phyloP scores from a whole-genome alignment of 257 asterid species.

The Linaria vulgaris region DNA sequence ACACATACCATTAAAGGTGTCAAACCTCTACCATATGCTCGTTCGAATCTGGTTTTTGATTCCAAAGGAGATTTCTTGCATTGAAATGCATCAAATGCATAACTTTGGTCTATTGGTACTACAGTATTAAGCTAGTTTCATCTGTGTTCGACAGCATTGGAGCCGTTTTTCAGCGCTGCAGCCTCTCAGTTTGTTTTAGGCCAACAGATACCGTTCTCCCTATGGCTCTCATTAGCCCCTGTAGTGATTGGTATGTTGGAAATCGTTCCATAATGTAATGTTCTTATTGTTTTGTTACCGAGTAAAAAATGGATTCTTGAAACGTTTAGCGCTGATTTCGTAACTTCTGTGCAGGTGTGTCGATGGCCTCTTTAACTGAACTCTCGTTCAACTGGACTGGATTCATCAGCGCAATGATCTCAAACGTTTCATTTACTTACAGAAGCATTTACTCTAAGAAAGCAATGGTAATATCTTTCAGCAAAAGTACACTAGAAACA shows the following conservation, averaged over 20 bases:
- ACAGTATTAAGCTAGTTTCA: too few relatives aligned
- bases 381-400: slow-evolving; percentile 67
- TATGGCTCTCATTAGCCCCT: slow-evolving; percentile 60
- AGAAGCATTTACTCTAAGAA: slow-evolving; percentile 67
- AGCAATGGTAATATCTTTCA: slow-evolving; percentile 50
- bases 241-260: slow-evolving; percentile 47
- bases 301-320: too few relatives aligned
- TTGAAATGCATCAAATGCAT: too few relatives aligned
- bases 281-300: too few relatives aligned
- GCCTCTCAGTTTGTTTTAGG: slow-evolving; percentile 63
- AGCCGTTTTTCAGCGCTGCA: slow-evolving; percentile 64
- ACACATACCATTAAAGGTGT: slow-evolving; percentile 65
- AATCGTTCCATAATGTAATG: background rate
- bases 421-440: slow-evolving; percentile 61
- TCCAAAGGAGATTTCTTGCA: too few relatives aligned
- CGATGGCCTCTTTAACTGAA: slow-evolving; percentile 62
- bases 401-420: slow-evolving; percentile 64
- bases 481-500: background rate
- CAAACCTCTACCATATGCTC: background rate
- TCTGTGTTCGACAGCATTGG: slow-evolving; percentile 40
- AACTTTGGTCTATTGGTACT: too few relatives aligned
- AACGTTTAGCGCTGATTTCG: too few relatives aligned
- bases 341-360: slow-evolving; percentile 39
- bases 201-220: slow-evolving; percentile 51
- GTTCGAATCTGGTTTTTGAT: too few relatives aligned